A percentile compares a stretch with the other conserved stretches of the same genome.
Evolutionary conservation across 306 rosid species (phyloP).

Genomic region (Cicer chorassanicum): DNA sequence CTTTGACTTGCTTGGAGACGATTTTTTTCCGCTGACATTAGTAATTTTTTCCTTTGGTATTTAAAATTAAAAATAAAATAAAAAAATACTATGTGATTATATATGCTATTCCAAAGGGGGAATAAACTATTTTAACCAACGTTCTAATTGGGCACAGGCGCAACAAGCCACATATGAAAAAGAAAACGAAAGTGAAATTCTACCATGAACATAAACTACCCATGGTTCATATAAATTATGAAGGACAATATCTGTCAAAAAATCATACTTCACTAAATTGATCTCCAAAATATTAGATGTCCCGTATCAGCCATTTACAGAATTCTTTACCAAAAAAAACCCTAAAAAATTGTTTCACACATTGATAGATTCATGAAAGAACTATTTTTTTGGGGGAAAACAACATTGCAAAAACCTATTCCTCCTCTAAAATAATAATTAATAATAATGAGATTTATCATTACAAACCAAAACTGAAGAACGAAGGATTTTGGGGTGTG

Average conservation of each 20-base stretch:
- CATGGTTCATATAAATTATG: no score
- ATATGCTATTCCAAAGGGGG: background rate
- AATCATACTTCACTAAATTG: background rate
- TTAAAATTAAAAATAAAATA: no score
- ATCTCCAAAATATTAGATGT: background rate
- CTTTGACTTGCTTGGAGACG: no score
- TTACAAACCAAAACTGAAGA: background rate
- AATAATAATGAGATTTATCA: background rate
- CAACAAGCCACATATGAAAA: background rate
- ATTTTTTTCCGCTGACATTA: no score
- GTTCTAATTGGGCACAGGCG: background rate
- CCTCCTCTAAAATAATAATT: conserved; percentile 5
- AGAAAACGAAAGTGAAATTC: background rate
- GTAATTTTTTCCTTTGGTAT: no score
- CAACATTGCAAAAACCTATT: conserved; percentile 2
- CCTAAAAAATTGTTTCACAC: background rate
- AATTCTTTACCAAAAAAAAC: background rate
- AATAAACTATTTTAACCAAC: background rate
- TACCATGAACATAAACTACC: background rate
- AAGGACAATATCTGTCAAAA: no score
- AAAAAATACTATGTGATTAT: no score
- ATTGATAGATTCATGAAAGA: background rate
- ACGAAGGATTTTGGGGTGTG: background rate
- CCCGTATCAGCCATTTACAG: background rate
- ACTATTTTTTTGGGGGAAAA: background rate